Conservation (phyloP, 768 basidiomycete genomes). For the Lactifluus pinguis region DNA sequence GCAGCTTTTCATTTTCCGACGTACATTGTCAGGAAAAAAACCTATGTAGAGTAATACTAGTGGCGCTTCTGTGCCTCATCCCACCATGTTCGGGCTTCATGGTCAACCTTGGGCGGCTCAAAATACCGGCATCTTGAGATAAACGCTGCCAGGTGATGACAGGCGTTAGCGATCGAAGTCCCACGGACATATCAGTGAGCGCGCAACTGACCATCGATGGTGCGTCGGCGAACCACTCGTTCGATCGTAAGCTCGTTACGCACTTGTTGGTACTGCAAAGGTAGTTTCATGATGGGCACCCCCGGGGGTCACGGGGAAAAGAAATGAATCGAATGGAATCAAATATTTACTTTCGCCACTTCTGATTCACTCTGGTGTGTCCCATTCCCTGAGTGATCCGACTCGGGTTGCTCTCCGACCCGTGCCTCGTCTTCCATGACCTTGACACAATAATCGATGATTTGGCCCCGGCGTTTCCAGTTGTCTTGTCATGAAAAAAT, state of each 20-base stretch:
- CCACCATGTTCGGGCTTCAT: constrained; percentile 51
- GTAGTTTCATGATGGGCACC: not conserved
- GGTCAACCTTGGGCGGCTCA: constrained; percentile 51
- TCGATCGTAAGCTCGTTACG: constrained; percentile 69
- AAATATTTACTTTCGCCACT: constrained; percentile 57
- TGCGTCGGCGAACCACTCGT: constrained; percentile 57
- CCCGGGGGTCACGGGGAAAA: not conserved
- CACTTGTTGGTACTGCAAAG: constrained; percentile 56
- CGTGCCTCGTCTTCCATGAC: constrained; percentile 51
- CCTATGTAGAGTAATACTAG: not conserved
- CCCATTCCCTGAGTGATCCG: constrained; percentile 34
- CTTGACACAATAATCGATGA: constrained; percentile 66
- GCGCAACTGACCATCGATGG: constrained; percentile 51
- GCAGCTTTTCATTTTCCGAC: too few relatives aligned
- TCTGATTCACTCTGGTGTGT: constrained; percentile 35
- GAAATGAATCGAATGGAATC: constrained; percentile 1
- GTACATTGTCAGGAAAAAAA: not conserved
- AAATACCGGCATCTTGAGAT: constrained; percentile 74
- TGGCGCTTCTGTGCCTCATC: constrained; percentile 27
- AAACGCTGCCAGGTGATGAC: constrained; percentile 44
- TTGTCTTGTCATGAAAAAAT: constrained; percentile 28
- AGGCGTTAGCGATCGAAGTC: not conserved
- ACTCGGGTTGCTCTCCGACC: constrained; percentile 36
- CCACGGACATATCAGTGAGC: not conserved
- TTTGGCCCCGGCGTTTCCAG: constrained; percentile 65